These are phyloP conservation scores for Microbotryum intermedium DNA, from an alignment of 1,284 basidiomycete species.

Conservation along the genomic window DNA sequence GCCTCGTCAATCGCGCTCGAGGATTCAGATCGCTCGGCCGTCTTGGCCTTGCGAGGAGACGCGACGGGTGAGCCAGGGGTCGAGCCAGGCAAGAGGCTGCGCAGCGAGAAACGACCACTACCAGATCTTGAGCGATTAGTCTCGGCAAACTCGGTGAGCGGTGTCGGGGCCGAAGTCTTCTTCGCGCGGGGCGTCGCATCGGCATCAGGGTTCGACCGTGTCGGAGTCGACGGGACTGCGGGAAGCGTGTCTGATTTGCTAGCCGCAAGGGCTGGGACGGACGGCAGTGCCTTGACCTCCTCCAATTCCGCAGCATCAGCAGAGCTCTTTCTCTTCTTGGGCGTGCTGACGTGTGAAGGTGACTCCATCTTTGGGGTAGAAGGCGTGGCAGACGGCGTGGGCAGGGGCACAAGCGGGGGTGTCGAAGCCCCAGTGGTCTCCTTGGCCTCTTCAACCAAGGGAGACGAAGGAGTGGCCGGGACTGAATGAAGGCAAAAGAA, in stretches of 20 bases:
- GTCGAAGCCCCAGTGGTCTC: background rate
- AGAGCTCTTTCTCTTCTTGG: slow-evolving; percentile 29
- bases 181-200: slow-evolving; percentile 22
- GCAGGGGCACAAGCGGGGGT: slow-evolving; percentile 8
- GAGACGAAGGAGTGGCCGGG: too few relatives aligned
- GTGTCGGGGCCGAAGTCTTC: slow-evolving; percentile 8
- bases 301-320: background rate
- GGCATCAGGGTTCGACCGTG: background rate
- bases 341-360: background rate
- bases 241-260: slow-evolving; percentile 26
- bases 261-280: slow-evolving; percentile 14
- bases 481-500: too few relatives aligned
- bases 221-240: background rate
- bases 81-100: slow-evolving; percentile 50
- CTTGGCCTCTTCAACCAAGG: background rate
- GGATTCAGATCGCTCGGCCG: background rate
- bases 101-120: slow-evolving; percentile 54
- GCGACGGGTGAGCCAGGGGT: slow-evolving; percentile 6
- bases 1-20: slow-evolving; percentile 17
- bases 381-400: background rate
- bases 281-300: background rate
- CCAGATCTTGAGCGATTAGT: too few relatives aligned
- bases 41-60: background rate
- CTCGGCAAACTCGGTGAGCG: slow-evolving; percentile 48
- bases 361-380: background rate